These are phyloP conservation scores for Colletotrichum sp. DNA, from an alignment of 2,329 filamentous ascomycete species.

Conservation along the genomic window DNA sequence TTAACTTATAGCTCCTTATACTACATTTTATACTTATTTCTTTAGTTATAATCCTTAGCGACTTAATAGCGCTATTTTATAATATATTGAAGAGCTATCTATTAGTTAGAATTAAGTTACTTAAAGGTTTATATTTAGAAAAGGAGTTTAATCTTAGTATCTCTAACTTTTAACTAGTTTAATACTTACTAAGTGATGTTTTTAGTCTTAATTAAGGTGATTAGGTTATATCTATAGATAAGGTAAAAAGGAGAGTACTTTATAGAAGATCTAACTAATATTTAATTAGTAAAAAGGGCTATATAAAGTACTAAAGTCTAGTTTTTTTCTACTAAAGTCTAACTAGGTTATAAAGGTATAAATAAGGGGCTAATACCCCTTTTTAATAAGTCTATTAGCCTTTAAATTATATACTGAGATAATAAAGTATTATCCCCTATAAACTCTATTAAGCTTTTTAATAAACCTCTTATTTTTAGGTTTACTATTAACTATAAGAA, in stretches of 20 bases:
- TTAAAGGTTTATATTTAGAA: background rate
- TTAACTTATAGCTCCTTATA: too few relatives aligned
- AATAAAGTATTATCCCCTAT: background rate
- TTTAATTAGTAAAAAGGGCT: background rate
- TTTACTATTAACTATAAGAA: background rate
- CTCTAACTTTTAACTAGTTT: background rate
- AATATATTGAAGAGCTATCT: background rate
- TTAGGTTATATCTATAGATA: background rate
- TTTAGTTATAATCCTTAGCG: too few relatives aligned
- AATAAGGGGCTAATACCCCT: background rate
- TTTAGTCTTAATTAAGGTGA: background rate
- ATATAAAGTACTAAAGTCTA: background rate
- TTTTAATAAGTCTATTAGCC: background rate
- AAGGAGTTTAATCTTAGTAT: background rate
- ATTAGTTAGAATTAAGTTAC: background rate
- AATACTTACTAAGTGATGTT: background rate
- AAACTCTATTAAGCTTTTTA: background rate
- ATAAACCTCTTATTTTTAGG: background rate
- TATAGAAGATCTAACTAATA: background rate
- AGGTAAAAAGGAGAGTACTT: background rate
- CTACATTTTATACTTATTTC: too few relatives aligned
- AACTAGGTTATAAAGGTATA: background rate
- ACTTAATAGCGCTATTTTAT: background rate
- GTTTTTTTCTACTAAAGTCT: background rate
- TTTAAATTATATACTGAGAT: background rate